These are phyloP conservation scores for Licmophora abbreviata DNA, from an alignment of 108 stramenopile species.

Conservation along the genomic window DNA sequence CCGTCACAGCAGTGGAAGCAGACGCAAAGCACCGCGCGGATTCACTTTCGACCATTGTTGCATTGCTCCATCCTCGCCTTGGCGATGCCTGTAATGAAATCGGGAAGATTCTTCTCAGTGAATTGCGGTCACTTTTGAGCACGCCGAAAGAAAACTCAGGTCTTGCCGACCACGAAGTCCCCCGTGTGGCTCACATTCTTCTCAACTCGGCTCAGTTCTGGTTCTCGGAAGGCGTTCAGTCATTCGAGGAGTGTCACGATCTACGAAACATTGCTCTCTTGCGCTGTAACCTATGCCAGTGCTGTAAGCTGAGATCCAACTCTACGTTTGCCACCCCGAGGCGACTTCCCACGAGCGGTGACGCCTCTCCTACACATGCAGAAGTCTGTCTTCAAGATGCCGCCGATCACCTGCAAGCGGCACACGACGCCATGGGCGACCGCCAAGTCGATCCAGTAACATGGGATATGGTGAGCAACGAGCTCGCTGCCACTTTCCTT, in stretches of 20 bases:
- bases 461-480: constrained; percentile 83
- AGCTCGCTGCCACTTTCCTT: constrained; percentile 72
- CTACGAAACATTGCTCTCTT: constrained; percentile 62
- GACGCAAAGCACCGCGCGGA: too few species aligned
- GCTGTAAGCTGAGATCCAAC: constrained; percentile 70
- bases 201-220: constrained; percentile 75
- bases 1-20: neutral
- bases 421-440: constrained; percentile 58
- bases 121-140: constrained; percentile 38
- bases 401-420: constrained; percentile 57
- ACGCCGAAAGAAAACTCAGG: neutral
- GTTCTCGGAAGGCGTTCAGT: constrained; percentile 56
- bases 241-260: constrained; percentile 52
- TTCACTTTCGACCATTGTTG: constrained; percentile 22
- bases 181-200: constrained; percentile 47
- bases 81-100: constrained; percentile 85
- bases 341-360: constrained; percentile 17
- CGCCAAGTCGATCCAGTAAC: constrained; percentile 62
- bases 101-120: constrained; percentile 59
- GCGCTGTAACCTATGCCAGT: constrained; percentile 76
- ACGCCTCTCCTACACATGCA: constrained; percentile 32
- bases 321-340: constrained; percentile 33
- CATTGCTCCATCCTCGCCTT: constrained; percentile 61
- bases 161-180: constrained; percentile 24
- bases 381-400: constrained; percentile 72